A percentile compares a stretch with the other conserved stretches of the same genome.
Evolutionary conservation across 495 filamentous ascomycete species (phyloP).

Genomic region (Podospora appendiculata): DNA sequence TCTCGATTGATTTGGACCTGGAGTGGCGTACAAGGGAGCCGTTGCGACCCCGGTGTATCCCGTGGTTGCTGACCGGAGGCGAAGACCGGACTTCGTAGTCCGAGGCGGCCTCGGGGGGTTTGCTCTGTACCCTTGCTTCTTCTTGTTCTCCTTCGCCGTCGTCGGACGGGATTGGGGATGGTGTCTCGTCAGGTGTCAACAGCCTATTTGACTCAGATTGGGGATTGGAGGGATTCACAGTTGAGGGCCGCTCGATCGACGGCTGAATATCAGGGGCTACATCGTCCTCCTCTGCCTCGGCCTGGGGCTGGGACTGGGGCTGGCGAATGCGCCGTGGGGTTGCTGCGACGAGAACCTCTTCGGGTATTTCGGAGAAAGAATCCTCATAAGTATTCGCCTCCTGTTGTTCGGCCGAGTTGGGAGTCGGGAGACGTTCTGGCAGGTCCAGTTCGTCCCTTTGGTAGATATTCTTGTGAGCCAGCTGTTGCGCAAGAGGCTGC

Average conservation of each 20-base stretch:
- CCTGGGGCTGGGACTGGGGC: neutral
- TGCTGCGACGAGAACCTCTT: slow-evolving; percentile 36
- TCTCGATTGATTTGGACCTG: slow-evolving; percentile 21
- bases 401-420: slow-evolving; percentile 8
- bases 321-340: slow-evolving; percentile 30
- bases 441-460: slow-evolving; percentile 1
- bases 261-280: slow-evolving; percentile 17
- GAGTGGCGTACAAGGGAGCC: slow-evolving; percentile 6
- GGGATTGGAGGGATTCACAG: slow-evolving; percentile 26
- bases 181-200: slow-evolving; percentile 48
- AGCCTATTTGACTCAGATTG: slow-evolving; percentile 35
- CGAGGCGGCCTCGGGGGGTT: neutral
- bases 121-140: neutral
- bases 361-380: slow-evolving; percentile 45
- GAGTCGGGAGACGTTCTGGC: slow-evolving; percentile 2
- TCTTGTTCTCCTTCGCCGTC: neutral
- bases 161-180: slow-evolving; percentile 36
- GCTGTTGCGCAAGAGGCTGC: slow-evolving; percentile 14
- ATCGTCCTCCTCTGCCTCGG: slow-evolving; percentile 3
- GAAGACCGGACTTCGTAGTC: slow-evolving; percentile 23
- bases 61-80: slow-evolving; percentile 14
- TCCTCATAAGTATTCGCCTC: slow-evolving; percentile 35
- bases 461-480: slow-evolving; percentile 16
- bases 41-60: neutral
- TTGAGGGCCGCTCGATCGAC: slow-evolving; percentile 28